phyloP scores from a whole-genome alignment of 208 protist genomes.

The Trypanosoma vivax region DNA sequence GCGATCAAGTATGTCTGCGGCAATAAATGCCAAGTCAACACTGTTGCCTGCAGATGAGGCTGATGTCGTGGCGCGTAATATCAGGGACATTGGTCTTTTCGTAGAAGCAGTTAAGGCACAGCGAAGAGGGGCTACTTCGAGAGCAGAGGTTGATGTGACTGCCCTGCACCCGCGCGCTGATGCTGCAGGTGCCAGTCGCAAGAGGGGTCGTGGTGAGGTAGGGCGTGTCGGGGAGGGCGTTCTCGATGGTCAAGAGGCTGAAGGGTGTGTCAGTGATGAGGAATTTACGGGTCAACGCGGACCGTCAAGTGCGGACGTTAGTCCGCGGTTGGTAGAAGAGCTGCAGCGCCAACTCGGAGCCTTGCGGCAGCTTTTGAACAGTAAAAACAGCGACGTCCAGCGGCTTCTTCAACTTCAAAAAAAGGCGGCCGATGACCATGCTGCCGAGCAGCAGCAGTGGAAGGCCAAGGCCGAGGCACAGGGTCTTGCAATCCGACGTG shows the following conservation, averaged over 20 bases:
- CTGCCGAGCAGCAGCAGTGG: conserved; percentile 34
- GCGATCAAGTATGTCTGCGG: conserved; percentile 36
- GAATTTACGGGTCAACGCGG: background rate
- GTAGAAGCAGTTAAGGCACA: conserved; percentile 14
- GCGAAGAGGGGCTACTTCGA: background rate
- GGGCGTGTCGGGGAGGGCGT: conserved; percentile 17
- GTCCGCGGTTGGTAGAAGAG: conserved; percentile 25
- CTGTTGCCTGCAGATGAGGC: conserved; percentile 33
- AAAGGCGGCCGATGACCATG: conserved; percentile 32
- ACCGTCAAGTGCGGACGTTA: conserved; percentile 19
- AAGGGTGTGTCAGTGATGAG: background rate
- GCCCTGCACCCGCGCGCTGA: background rate
- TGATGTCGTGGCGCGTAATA: conserved; percentile 29
- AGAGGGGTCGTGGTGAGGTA: conserved; percentile 2
- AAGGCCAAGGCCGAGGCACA: conserved; percentile 45
- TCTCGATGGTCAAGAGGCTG: conserved; percentile 7
- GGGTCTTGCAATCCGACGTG: conserved; percentile 30
- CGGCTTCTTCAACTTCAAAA: conserved; percentile 36
- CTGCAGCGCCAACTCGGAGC: conserved; percentile 31
- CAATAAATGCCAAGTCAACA: background rate
- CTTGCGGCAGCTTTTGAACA: conserved; percentile 51
- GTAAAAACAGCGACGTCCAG: conserved; percentile 52
- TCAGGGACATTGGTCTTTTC: conserved; percentile 36
- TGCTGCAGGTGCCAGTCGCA: conserved; percentile 1
- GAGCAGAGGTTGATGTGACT: background rate